These are phyloP conservation scores for Leccinum barrowsii DNA, from an alignment of 768 basidiomycete species.

Conservation along the genomic window DNA sequence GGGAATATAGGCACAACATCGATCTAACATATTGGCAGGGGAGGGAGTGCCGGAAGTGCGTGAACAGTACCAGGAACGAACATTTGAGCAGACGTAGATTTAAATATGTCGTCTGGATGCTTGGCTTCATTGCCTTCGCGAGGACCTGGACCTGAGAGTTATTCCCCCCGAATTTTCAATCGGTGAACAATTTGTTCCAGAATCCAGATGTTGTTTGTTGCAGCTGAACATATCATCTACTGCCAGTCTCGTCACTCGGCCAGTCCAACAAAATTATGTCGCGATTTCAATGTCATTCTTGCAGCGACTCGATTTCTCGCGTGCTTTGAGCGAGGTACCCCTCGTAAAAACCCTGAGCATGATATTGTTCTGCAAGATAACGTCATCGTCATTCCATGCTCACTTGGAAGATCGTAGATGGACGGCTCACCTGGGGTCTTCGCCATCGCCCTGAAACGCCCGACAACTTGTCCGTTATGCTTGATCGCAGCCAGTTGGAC, in stretches of 20 bases:
- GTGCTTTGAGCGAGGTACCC: conserved; percentile 55
- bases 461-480: conserved; percentile 70
- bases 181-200: no score
- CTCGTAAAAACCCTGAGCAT: conserved; percentile 52
- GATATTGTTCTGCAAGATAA: conserved; percentile 40
- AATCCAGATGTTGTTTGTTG: not conserved
- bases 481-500: conserved; percentile 73
- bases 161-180: no score
- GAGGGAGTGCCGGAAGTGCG: not conserved
- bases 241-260: not conserved
- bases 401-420: not conserved
- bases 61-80: not conserved
- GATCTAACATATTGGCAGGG: not conserved
- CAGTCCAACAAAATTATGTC: not conserved
- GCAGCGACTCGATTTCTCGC: conserved; percentile 60
- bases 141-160: not conserved
- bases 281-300: conserved; percentile 41
- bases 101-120: not conserved
- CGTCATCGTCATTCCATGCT: not conserved
- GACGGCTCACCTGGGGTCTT: conserved; percentile 46
- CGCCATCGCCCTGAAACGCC: conserved; percentile 55
- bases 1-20: not conserved
- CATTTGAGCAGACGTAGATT: not conserved
- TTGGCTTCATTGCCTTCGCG: not conserved
- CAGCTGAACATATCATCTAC: not conserved